Evolutionary conservation across 2,329 filamentous ascomycete genomes (phyloP), one percentile per base, ranked within the genome.

Genomic region (Apiospora pterosperma): DNA sequence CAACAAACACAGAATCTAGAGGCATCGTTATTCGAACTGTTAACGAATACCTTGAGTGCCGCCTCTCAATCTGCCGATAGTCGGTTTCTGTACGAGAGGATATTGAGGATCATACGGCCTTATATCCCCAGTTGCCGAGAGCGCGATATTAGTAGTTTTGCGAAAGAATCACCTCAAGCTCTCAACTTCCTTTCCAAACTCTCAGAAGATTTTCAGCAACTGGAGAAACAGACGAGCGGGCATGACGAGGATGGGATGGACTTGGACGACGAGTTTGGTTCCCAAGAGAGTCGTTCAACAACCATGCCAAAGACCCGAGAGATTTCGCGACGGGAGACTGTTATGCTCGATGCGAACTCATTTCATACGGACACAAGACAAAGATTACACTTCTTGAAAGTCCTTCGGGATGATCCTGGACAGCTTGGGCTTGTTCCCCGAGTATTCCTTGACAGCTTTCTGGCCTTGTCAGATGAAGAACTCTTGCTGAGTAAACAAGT

Each of bases 231-330:
- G 60, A 73, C 73, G 0, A 76, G 75, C 1, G 68, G 69, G 10
- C 71, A 80, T 4, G 77, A 81, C 11, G 68, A 78, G 2, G 87
- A 90, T 68, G 73, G 82, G 6, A 90, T 92, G 88, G 89, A 92
- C 63, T 71, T 93, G 5, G 90, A 93, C 70, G 82, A 85, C 14
- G 85, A 85, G 2, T 88, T 90, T 63, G 85, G 87, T 44, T 88
- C 87, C 0, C 87, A 90, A 68, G 79, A 79, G 62, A 88, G 83
- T 67, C 81, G 80, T 28, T 77, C 74, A 31, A 81, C 79, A 60
- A 73, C 75, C 19, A 66, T 73, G 1, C 74, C 79, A 36, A 78
- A 76, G 36, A 65, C 68, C 1, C 70, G 76, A 23, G 72, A 83
- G 19, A 72, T 87, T 48, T 80, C 86, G 48, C 81, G 85, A 21